Base-by-base conservation (phyloP, 2,329 filamentous ascomycete species). In the Cladosporium velox region DNA sequence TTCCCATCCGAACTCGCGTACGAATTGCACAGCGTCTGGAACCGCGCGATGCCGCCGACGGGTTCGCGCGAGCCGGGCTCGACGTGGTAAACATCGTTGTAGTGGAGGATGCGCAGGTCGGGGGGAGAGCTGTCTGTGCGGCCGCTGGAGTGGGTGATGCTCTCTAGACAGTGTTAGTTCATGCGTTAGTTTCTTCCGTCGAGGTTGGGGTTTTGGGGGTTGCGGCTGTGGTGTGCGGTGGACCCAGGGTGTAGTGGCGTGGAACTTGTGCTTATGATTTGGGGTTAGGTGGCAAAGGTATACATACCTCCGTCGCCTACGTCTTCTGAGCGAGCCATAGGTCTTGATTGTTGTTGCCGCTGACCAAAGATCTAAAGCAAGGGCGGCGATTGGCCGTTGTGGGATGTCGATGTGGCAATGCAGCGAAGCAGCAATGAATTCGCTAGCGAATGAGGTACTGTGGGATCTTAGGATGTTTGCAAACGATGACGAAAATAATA, bases 41-140 rank as follows among this genome's bases (percentile, higher is more conserved):
- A 97, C 58, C 93, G 86, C 34, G 91, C 84, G 51, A 91, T 85
- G 21, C 93, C 93, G 32, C 93, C 93, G 2, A 93, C 88, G 1
- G 93, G 93, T 75, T 96, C 92, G 18, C 90, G 87, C 30, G 91
- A 93, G 1, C 83, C 82, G 57, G 85, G 72, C 78, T 96, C 92
- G 64, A 97, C 86, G 73, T 97, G 93, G 78, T 97, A 97, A 67
- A 97, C 93, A 79, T 97, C 93, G 78, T 97, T 97, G 83, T 90
- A 97, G 80, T 97, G 93, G 35, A 96, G 77, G 65, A 97, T 79
- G n/a, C 93, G 88, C 60, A 97, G 80, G 76, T 92, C 90, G 54
- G 92, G 91, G 32, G 64, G 54, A 4, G 82, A 77, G n/a, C 38
- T 57, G 44, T 32, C 38, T 32, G 47, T 51, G 32, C 59, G 66